A percentile compares a stretch with the other conserved stretches of the same genome.
Conservation (phyloP, 177 flowering plant species). For the Vitis hybrid region DNA sequence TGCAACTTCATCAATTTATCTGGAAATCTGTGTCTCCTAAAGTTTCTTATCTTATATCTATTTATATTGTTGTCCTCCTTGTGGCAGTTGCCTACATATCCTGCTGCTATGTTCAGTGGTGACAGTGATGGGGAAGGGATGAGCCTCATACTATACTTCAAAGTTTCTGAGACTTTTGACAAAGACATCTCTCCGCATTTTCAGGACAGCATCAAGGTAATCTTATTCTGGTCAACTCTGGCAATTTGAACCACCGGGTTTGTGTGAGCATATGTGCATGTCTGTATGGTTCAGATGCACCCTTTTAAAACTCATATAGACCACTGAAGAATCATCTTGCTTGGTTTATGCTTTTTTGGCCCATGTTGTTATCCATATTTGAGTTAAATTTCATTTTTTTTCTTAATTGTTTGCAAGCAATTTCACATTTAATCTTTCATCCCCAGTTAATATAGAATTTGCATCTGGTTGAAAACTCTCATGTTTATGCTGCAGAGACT, state of each 20-base stretch:
- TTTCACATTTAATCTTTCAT: not conserved
- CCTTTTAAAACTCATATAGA: no score
- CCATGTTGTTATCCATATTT: not conserved
- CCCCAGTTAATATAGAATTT: no score
- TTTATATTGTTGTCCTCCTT: not conserved
- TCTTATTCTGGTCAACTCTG: not conserved
- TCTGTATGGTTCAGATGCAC: no score
- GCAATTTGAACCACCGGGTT: no score
- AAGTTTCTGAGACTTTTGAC: conserved; percentile 70
- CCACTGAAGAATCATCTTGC: not conserved
- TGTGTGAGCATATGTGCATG: no score
- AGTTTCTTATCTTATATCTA: not conserved
- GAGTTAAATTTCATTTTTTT: not conserved
- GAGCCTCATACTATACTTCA: conserved; percentile 92
- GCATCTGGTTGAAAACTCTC: conserved; percentile 42
- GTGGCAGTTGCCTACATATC: conserved; percentile 85
- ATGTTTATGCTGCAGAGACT: conserved; percentile 49
- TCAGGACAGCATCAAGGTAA: conserved; percentile 32
- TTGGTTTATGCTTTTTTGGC: not conserved
- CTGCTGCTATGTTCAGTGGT: conserved; percentile 88
- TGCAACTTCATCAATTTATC: no score
- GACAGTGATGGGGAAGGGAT: conserved; percentile 95
- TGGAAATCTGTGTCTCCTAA: no score
- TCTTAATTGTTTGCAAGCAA: conserved; percentile 43
- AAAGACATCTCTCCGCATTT: conserved; percentile 60